phyloP scores from a whole-genome alignment of 2,329 filamentous ascomycete species.

The Rugonectria rugulosa region DNA sequence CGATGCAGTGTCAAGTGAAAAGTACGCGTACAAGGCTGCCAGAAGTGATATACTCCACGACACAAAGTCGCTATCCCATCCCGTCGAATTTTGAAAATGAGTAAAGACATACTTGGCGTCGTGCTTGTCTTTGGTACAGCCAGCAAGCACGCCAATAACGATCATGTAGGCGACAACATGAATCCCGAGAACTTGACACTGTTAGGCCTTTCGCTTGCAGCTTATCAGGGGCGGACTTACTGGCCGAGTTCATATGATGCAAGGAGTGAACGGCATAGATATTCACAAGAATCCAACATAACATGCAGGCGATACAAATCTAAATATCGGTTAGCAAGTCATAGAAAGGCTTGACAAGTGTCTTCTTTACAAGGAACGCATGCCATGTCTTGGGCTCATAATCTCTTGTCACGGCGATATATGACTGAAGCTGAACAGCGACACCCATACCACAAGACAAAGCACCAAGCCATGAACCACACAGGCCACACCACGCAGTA shows the following conservation, averaged over 20 bases:
- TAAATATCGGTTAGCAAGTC: too few species aligned
- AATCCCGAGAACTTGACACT: background rate
- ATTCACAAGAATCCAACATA: background rate
- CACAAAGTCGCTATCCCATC: constrained; percentile 5
- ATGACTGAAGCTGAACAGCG: constrained; percentile 3
- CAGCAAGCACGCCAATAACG: constrained; percentile 1
- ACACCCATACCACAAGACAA: constrained; percentile 3
- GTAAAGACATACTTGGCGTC: constrained; percentile 1
- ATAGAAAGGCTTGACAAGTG: too few species aligned
- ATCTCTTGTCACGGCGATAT: background rate
- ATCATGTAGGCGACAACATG: constrained; percentile 3
- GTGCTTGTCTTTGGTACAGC: background rate
- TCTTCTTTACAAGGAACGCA: background rate
- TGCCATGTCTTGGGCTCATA: constrained; percentile 7
- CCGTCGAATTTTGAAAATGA: background rate
- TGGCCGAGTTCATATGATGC: constrained; percentile 1
- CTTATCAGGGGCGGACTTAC: background rate
- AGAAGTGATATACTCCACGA: constrained; percentile 4
- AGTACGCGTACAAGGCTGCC: constrained; percentile 1
- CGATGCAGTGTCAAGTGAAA: constrained; percentile 1
- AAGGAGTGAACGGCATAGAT: background rate
- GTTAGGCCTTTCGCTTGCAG: background rate
- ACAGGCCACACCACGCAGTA: constrained; percentile 3
- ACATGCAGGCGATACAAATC: constrained; percentile 2
- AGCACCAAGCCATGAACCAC: background rate